Evolutionary conservation across 768 basidiomycete species (phyloP), one percentile per base, ranked within the genome.

Genomic region (Leccinum truebloodii): DNA sequence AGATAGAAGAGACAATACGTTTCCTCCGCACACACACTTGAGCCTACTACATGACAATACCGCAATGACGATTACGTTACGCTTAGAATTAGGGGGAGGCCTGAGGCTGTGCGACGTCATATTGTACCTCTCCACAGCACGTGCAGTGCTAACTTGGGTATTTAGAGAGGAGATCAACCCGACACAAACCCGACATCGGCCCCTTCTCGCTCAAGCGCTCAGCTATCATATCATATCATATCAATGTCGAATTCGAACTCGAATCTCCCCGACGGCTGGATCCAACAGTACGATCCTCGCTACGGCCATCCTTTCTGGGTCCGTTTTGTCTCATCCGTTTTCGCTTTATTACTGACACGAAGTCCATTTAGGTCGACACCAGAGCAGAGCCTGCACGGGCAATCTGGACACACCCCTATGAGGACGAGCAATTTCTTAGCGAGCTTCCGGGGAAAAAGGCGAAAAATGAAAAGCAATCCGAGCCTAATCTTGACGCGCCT

Each of bases 331-430:
- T 37, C 20, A 4, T 32, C 16, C 50, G 9, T 30, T 18, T 3
- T 18, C 14, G 3, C 30, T 20, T 7, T 35, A 34, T 34, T 7
- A 18, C 16, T 3, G 20, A n/a, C 12, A 9, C n/a, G 32, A 48
- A n/a, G 22, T 30, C 16, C 22, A 10, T 13, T 50, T 52, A 88
- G 86, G 85, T 89, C 18, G 86, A 91, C 61, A 89, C 87, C 0
- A 77, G 73, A 59, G 82, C 84, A 1, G 76, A 71, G 8, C 89
- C 90, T 8, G 83, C 87, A 1, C 82, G 89, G 0, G 79, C 84
- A 0, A 89, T 85, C 65, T 92, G 89, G 90, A 78, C 79, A 1
- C 88, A 92, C 67, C 89, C 90, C 1, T 83, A 83, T 59, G 86
- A 90, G 58, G 88, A 90, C 68, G 82, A 86, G 51, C 78, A 83